phyloP scores from a whole-genome alignment of 2,329 filamentous ascomycete species.

The Fusarium sp. region DNA sequence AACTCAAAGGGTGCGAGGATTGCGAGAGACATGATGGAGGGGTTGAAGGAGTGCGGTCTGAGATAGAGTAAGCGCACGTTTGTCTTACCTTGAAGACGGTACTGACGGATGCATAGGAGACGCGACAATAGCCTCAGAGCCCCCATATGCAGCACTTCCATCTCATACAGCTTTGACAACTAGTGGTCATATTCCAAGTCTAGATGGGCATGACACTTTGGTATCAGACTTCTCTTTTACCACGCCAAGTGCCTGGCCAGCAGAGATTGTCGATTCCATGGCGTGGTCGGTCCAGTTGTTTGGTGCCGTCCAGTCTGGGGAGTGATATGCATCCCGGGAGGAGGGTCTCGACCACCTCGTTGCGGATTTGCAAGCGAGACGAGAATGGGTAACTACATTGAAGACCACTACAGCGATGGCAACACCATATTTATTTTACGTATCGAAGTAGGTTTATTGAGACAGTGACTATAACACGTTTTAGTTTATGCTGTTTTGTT shows the following conservation, averaged over 20 bases:
- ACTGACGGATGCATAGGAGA: background rate
- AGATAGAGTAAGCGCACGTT: background rate
- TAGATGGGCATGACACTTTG: background rate
- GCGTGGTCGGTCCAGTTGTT: background rate
- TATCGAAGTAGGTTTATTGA: background rate
- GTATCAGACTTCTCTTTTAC: background rate
- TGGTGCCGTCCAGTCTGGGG: background rate
- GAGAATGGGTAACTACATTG: background rate
- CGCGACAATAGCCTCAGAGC: background rate
- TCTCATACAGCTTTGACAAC: background rate
- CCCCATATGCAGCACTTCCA: background rate
- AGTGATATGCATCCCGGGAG: background rate
- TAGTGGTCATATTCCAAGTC: background rate
- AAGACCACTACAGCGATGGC: accelerated
- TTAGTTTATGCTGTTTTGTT: no score
- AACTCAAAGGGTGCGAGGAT: background rate
- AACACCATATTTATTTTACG: background rate
- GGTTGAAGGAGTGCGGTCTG: background rate
- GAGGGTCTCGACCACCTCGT: background rate
- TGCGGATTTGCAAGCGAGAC: background rate
- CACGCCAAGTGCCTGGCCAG: background rate
- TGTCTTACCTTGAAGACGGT: accelerated
- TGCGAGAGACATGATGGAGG: background rate
- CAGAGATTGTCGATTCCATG: background rate
- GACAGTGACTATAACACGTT: accelerated